Base-by-base conservation (phyloP, 2,329 filamentous ascomycete genomes). In the Dactylonectria estremocensis region DNA sequence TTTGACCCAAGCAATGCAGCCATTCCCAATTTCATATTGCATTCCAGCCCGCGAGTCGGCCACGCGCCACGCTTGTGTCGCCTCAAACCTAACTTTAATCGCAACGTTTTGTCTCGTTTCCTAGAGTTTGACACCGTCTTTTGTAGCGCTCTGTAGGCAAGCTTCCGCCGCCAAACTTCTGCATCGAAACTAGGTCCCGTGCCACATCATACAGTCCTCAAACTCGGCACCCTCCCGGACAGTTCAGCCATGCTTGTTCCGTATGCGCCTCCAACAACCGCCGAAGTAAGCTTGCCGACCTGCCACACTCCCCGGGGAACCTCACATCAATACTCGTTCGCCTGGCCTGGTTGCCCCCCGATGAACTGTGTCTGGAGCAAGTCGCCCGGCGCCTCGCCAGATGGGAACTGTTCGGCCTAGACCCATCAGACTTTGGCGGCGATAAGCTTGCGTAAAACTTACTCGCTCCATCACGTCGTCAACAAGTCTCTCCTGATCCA, bases 51-150 rank as follows among this genome's bases (percentile, higher is more conserved):
- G 18, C 37, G 46, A 55, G 49, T 45, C 63, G 60, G 52, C 56
- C 53, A n/a, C 22, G 35, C 73, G 73, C 73, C 66, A 72, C 68
- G 57, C 31, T 66, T 48, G 58, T 61, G 62, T 58, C 60, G 68
- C 72, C 60, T 64, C 33, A 65, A 62, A 52, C 49, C 61, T 40
- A 73, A 71, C 68, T 66, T 64, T 71, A 72, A 71, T 67, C 64
- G 28, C 67, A 63, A 65, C 69, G 65, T 59, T 70, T 61, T 68
- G 61, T 63, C 61, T 61, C 49, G 59, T 63, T 66, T 28, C 4
- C 24, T 66, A 75, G 67, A 71, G 69, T 75, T 75, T 64, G 56
- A 61, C 68, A 66, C 65, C 63, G 64, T 67, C 64, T 43, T 59
- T 67, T 65, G 54, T 56, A 11, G 5, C 35, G n/a, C 31, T 61